Evolutionary conservation across 495 filamentous ascomycete species (phyloP).

Genomic region (Neurospora sublineolata): DNA sequence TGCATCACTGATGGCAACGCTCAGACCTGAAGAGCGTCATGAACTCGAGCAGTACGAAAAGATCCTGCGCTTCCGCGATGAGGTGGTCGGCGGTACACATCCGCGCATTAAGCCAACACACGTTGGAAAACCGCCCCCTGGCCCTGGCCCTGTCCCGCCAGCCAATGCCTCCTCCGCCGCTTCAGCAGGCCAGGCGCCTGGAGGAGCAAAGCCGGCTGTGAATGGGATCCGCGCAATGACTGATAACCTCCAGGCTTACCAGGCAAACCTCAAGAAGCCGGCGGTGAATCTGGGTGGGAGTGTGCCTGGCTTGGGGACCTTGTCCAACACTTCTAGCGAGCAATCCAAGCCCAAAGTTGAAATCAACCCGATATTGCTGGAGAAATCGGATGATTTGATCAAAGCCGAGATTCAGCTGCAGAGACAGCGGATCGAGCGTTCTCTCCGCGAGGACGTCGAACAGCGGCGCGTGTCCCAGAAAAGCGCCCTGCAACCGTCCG

Average conservation of each 20-base stretch:
- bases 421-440: constrained; percentile 67
- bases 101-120: constrained; percentile 33
- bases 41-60: constrained; percentile 23
- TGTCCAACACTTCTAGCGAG: constrained; percentile 12
- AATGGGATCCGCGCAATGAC: constrained; percentile 20
- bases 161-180: constrained; percentile 14
- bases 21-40: constrained; percentile 10
- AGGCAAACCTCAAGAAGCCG: constrained; percentile 25
- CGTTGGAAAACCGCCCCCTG: constrained; percentile 37
- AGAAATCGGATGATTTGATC: constrained; percentile 73
- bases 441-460: constrained; percentile 62
- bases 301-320: constrained; percentile 16
- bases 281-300: constrained; percentile 11
- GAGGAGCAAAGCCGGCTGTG: constrained; percentile 10
- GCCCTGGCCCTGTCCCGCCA: constrained; percentile 9
- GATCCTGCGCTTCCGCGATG: constrained; percentile 28
- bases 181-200: constrained; percentile 14
- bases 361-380: constrained; percentile 69
- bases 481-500: constrained; percentile 44
- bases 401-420: constrained; percentile 73
- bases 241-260: constrained; percentile 28
- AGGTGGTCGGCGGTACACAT: constrained; percentile 19
- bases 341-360: constrained; percentile 30
- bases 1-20: constrained; percentile 9
- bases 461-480: constrained; percentile 45